A percentile compares a stretch with the other conserved stretches of the same genome.
Evolutionary conservation across 345 rosid genomes (phyloP).

Genomic region (Tarenaya hassleriana): DNA sequence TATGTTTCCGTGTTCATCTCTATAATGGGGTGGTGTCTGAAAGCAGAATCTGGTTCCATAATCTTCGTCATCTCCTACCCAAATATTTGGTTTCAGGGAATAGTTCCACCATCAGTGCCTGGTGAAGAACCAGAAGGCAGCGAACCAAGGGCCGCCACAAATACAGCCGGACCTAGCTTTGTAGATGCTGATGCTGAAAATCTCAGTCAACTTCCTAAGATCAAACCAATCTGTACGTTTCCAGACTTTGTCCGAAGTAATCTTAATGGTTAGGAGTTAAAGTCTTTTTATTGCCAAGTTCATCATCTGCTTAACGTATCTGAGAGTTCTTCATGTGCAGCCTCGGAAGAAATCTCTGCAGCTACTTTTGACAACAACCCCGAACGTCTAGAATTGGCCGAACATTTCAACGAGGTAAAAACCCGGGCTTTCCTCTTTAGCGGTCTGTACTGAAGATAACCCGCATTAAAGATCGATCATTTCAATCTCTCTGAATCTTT

Average conservation of each 20-base stretch:
- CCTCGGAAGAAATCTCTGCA: slow-evolving; percentile 46
- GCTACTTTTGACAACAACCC: slow-evolving; percentile 56
- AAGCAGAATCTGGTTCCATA: not conserved
- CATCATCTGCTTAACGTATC: slow-evolving; percentile 6
- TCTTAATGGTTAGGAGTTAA: not conserved
- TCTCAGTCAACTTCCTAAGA: slow-evolving; percentile 44
- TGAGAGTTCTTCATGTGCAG: slow-evolving; percentile 30
- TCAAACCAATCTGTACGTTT: slow-evolving; percentile 56
- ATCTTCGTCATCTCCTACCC: slow-evolving; percentile 14
- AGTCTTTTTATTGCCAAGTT: not conserved
- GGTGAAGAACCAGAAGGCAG: slow-evolving; percentile 52
- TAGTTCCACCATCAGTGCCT: slow-evolving; percentile 31
- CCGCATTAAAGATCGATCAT: slow-evolving; percentile 9
- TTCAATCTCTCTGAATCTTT: slow-evolving; percentile 7
- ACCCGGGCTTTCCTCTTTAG: slow-evolving; percentile 11
- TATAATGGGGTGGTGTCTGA: not conserved
- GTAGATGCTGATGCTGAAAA: slow-evolving; percentile 32
- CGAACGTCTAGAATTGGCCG: slow-evolving; percentile 46
- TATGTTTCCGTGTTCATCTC: slow-evolving; percentile 54
- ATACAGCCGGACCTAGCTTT: slow-evolving; percentile 29
- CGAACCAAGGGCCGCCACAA: slow-evolving; percentile 33
- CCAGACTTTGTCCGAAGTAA: not conserved
- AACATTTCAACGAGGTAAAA: slow-evolving; percentile 64
- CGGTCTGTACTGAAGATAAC: slow-evolving; percentile 4
- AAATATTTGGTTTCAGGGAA: slow-evolving; percentile 42